phyloP scores from a whole-genome alignment of 306 rosid species.

The Hylodesmum podocarpum region DNA sequence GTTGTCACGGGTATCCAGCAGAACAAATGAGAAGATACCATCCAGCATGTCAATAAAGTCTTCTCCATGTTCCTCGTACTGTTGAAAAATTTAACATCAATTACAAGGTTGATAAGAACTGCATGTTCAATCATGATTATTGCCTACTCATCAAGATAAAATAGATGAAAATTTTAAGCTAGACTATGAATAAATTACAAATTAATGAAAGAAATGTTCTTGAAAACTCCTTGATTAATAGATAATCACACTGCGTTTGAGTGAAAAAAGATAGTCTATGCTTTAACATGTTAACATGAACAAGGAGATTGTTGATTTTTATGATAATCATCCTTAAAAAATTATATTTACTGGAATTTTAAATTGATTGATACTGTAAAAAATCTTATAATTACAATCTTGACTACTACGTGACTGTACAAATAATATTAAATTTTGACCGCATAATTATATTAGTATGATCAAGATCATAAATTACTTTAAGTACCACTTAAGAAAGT shows the following conservation, averaged over 20 bases:
- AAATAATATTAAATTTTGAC: background rate
- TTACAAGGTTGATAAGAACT: background rate
- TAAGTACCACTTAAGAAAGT: background rate
- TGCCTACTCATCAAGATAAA: background rate
- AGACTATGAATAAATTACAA: background rate
- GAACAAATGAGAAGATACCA: constrained; percentile 88
- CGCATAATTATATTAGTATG: background rate
- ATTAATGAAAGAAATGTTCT: background rate
- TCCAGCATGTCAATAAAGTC: constrained; percentile 85
- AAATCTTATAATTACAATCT: too few relatives aligned
- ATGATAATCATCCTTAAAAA: too few relatives aligned
- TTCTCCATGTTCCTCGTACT: constrained; percentile 94
- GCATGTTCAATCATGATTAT: background rate
- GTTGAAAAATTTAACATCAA: constrained; percentile 18
- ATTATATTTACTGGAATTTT: too few relatives aligned
- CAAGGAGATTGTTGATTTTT: too few relatives aligned
- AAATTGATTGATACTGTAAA: too few relatives aligned
- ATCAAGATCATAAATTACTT: background rate
- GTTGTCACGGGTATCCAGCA: constrained; percentile 91
- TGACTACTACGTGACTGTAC: background rate
- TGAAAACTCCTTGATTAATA: background rate
- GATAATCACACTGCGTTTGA: background rate
- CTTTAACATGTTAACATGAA: too few relatives aligned
- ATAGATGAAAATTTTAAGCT: background rate
- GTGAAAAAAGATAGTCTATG: too few relatives aligned